Evolutionary conservation across 2,329 filamentous ascomycete species (phyloP).

Genomic region (Cryphonectria japonica): DNA sequence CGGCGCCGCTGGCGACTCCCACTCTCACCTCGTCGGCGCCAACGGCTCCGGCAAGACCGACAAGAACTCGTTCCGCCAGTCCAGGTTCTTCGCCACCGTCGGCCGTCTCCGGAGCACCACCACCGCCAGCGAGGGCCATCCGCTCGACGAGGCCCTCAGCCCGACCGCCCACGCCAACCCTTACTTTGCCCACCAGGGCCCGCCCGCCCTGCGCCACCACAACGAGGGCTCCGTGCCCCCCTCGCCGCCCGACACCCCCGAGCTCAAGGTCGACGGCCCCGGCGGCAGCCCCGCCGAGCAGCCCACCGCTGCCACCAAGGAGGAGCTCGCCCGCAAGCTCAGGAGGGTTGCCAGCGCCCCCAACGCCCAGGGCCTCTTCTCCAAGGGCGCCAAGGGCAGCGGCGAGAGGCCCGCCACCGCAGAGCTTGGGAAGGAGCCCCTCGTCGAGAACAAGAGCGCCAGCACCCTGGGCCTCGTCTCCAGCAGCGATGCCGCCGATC

Average conservation of each 20-base stretch:
- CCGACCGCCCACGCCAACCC: constrained; percentile 95
- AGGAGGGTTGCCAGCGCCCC: constrained; percentile 94
- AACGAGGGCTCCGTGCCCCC: constrained; percentile 92
- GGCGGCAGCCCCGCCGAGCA: constrained; percentile 68
- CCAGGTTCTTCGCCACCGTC: constrained; percentile 85
- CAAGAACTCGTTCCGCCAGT: constrained; percentile 77
- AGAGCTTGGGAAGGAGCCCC: constrained; percentile 82
- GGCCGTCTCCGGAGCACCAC: constrained; percentile 88
- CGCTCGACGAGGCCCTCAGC: constrained; percentile 84
- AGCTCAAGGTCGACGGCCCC: constrained; percentile 72
- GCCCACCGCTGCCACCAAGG: constrained; percentile 79
- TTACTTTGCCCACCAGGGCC: constrained; percentile 96
- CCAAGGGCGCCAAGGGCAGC: constrained; percentile 56
- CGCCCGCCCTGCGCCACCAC: constrained; percentile 89
- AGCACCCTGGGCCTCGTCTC: constrained; percentile 52
- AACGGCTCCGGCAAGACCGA: constrained; percentile 54
- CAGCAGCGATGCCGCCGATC: constrained; percentile 33
- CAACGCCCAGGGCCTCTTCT: constrained; percentile 92
- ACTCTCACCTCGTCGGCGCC: constrained; percentile 27
- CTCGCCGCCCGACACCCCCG: constrained; percentile 88
- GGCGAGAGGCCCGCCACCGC: constrained; percentile 79
- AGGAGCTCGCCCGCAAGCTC: constrained; percentile 90
- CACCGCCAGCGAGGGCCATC: constrained; percentile 89
- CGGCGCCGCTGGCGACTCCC: constrained; percentile 24
- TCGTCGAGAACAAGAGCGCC: constrained; percentile 61